Conservation (phyloP, 768 basidiomycete genomes). For the Suillus variegatus region DNA sequence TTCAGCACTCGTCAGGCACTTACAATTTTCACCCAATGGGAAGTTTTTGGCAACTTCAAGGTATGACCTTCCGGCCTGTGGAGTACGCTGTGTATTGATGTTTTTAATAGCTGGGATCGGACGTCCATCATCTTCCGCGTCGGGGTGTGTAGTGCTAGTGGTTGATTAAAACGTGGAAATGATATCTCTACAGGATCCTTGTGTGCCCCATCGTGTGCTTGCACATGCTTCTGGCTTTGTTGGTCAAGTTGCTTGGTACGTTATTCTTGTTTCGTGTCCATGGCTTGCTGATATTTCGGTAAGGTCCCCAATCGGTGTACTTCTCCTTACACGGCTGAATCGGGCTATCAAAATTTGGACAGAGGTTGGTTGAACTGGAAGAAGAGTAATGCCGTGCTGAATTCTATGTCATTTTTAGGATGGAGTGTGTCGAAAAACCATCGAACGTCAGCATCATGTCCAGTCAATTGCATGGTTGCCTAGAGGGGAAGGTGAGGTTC, state of each 20-base stretch:
- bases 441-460: slow-evolving; percentile 54
- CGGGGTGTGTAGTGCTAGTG: slow-evolving; percentile 42
- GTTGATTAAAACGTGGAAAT: background rate
- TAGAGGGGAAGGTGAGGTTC: slow-evolving; percentile 51
- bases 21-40: slow-evolving; percentile 79
- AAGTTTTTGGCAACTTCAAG: slow-evolving; percentile 74
- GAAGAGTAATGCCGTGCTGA: too few species aligned
- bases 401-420: slow-evolving; percentile 40
- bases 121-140: slow-evolving; percentile 69
- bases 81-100: background rate
- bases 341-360: slow-evolving; percentile 75
- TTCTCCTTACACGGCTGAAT: slow-evolving; percentile 63
- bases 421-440: slow-evolving; percentile 67
- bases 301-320: slow-evolving; percentile 66
- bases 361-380: slow-evolving; percentile 40
- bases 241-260: slow-evolving; percentile 73
- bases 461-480: slow-evolving; percentile 74
- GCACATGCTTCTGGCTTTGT: slow-evolving; percentile 74
- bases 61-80: slow-evolving; percentile 31
- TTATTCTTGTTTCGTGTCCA: background rate
- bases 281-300: slow-evolving; percentile 5
- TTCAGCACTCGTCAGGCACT: slow-evolving; percentile 64
- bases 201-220: slow-evolving; percentile 60
- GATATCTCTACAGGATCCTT: slow-evolving; percentile 47
- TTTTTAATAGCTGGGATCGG: slow-evolving; percentile 59